Percentiles rank a stretch among this genome's conserved stretches.
phyloP scores from a whole-genome alignment of 2,329 filamentous ascomycete genomes.

The Geosmithia putterillii region DNA sequence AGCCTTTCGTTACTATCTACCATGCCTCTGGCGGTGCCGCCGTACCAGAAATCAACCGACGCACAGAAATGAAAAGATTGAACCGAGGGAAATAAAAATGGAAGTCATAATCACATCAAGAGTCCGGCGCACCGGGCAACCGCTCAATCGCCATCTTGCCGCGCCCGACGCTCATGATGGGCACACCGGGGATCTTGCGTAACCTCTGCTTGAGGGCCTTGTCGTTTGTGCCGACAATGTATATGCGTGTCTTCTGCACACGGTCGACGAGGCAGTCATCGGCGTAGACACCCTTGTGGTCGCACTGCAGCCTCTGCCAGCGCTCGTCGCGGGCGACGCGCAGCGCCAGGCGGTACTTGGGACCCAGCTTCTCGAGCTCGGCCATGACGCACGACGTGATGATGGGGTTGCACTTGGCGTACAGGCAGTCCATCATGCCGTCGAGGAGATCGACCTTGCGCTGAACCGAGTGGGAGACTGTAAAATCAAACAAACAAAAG shows the following conservation, averaged over 20 bases:
- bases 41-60: neutral
- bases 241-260: constrained; percentile 63
- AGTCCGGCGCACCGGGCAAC: constrained; percentile 2
- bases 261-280: constrained; percentile 76
- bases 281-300: constrained; percentile 73
- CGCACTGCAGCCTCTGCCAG: constrained; percentile 76
- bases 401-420: constrained; percentile 80
- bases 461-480: constrained; percentile 72
- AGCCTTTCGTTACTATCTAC: neutral
- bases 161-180: constrained; percentile 6
- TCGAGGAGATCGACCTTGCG: constrained; percentile 80
- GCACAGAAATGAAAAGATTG: neutral
- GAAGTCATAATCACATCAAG: neutral
- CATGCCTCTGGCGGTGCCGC: neutral
- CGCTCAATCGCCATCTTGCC: constrained; percentile 1
- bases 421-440: constrained; percentile 86
- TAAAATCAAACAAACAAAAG: neutral
- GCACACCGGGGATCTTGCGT: constrained; percentile 48
- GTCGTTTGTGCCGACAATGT: constrained; percentile 69
- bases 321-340: constrained; percentile 80
- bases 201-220: constrained; percentile 72
- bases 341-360: constrained; percentile 77
- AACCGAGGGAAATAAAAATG: neutral
- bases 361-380: constrained; percentile 80
- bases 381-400: constrained; percentile 70